These are phyloP conservation scores for Aristolochia californica DNA, from an alignment of 164 flowering plant species.

Conservation along the genomic window DNA sequence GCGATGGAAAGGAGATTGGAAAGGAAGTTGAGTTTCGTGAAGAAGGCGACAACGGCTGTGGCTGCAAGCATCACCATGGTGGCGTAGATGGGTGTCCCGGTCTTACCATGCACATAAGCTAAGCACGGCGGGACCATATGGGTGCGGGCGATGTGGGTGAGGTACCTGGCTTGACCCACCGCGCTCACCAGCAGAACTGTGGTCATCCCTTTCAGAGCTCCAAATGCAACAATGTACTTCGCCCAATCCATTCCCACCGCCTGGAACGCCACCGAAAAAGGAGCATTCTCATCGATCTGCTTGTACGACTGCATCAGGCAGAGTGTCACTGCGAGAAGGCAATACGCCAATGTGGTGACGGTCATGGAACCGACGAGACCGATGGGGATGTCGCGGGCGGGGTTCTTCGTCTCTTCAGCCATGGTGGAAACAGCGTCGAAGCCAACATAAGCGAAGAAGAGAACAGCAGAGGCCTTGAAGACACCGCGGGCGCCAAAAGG, in stretches of 20 bases:
- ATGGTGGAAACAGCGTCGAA: constrained; percentile 56
- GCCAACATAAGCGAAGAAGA: constrained; percentile 54
- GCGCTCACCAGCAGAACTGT: constrained; percentile 45
- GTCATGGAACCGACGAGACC: constrained; percentile 60
- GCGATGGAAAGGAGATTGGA: constrained; percentile 45
- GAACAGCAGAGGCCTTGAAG: constrained; percentile 49
- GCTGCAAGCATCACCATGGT: constrained; percentile 38
- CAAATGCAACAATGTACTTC: constrained; percentile 50
- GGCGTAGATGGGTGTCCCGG: constrained; percentile 54
- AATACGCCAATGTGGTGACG: constrained; percentile 27
- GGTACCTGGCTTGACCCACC: constrained; percentile 66
- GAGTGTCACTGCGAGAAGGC: constrained; percentile 34
- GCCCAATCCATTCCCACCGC: constrained; percentile 53
- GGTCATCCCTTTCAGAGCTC: constrained; percentile 68
- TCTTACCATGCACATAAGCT: constrained; percentile 28
- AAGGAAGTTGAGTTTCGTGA: constrained; percentile 38
- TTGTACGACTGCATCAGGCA: constrained; percentile 42
- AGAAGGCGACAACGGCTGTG: constrained; percentile 38
- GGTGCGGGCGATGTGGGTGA: constrained; percentile 73
- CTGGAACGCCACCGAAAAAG: constrained; percentile 43
- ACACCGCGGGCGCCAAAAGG: constrained; percentile 46
- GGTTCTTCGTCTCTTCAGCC: constrained; percentile 71
- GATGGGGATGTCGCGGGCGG: constrained; percentile 51
- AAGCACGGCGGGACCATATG: constrained; percentile 74
- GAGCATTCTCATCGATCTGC: constrained; percentile 28